These are phyloP conservation scores for Rutidosis leptorrhynchoides DNA, from an alignment of 129 eudicot species.

Conservation along the genomic window DNA sequence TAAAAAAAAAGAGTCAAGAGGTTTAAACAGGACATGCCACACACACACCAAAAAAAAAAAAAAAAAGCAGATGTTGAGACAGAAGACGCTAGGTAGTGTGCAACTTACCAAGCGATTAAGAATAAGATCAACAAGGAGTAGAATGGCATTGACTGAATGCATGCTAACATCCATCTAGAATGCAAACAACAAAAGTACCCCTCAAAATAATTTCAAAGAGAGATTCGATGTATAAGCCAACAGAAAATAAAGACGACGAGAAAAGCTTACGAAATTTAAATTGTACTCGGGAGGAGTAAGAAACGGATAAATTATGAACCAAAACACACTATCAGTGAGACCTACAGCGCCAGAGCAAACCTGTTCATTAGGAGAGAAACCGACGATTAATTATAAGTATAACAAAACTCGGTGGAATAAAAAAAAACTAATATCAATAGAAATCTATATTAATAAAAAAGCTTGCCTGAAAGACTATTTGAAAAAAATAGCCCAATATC, in stretches of 20 bases:
- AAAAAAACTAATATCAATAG: conserved; percentile 3
- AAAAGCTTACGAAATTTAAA: conserved; percentile 62
- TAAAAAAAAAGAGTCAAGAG: conserved; percentile 19
- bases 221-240: neutral
- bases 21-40: neutral
- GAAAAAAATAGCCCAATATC: conserved; percentile 54
- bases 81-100: neutral
- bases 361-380: conserved; percentile 33
- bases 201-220: conserved; percentile 8
- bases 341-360: conserved; percentile 73
- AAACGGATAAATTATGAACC: conserved; percentile 84
- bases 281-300: conserved; percentile 44
- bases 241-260: neutral
- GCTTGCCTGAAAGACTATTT: conserved; percentile 79
- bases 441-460: conserved; percentile 1
- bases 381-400: neutral
- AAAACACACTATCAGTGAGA: conserved; percentile 79
- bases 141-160: conserved; percentile 83
- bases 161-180: conserved; percentile 59
- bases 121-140: conserved; percentile 60
- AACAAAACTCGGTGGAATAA: neutral
- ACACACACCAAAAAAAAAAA: neutral
- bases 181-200: conserved; percentile 17
- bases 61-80: neutral
- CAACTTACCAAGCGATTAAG: conserved; percentile 67